Conservation (phyloP, 345 rosid genomes). For the Ailanthus altissimus region DNA sequence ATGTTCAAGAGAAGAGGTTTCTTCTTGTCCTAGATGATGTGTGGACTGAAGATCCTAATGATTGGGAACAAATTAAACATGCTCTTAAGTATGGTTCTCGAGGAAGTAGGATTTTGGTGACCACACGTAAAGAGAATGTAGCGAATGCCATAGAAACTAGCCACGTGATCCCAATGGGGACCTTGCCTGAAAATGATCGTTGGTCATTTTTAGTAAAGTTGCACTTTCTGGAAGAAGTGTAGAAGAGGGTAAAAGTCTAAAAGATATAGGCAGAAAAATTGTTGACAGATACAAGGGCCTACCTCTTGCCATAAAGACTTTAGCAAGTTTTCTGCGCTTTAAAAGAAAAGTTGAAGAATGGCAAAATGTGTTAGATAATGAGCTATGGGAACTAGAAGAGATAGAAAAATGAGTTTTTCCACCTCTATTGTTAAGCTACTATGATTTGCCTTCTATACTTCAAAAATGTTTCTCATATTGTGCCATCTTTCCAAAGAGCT, state of each 20-base stretch:
- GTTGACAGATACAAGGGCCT: background rate
- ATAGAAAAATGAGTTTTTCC: too few relatives aligned
- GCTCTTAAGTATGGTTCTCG: background rate
- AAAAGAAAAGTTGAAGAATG: too few relatives aligned
- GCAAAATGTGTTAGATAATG: too few relatives aligned
- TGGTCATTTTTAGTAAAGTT: background rate
- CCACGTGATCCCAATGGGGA: background rate
- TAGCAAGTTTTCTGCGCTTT: background rate
- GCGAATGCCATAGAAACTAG: background rate
- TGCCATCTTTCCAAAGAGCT: too few relatives aligned
- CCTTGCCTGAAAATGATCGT: background rate
- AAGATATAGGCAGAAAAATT: too few relatives aligned
- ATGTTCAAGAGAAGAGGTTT: background rate
- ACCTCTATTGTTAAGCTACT: too few relatives aligned
- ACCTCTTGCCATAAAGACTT: background rate
- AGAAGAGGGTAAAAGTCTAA: too few relatives aligned
- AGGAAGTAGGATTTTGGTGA: slow-evolving; percentile 25
- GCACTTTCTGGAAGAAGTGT: background rate
- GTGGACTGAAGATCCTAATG: slow-evolving; percentile 15
- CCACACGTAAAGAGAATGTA: slow-evolving; percentile 7
- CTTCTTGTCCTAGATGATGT: slow-evolving; percentile 33
- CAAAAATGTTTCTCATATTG: too few relatives aligned
- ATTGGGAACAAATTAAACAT: slow-evolving; percentile 18
- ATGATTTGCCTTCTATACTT: too few relatives aligned
- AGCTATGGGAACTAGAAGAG: too few relatives aligned